Evolutionary conservation across 495 filamentous ascomycete species (phyloP).

Genomic region (Aspergillus indologenus): DNA sequence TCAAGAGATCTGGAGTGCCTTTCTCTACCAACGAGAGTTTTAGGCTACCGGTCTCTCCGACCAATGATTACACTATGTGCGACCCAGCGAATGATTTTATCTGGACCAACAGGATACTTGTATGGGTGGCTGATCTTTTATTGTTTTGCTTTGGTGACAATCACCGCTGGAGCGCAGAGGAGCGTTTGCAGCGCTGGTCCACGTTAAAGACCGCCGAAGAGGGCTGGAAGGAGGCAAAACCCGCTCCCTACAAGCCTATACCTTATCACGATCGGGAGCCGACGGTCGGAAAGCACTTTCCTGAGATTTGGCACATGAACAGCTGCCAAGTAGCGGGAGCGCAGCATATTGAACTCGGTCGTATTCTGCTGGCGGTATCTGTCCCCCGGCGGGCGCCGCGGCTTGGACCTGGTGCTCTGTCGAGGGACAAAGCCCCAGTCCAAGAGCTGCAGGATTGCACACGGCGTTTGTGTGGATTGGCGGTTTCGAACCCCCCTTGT

Average conservation of each 20-base stretch:
- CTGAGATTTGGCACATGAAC: slow-evolving; percentile 30
- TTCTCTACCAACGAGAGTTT: slow-evolving; percentile 32
- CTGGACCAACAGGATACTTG: slow-evolving; percentile 28
- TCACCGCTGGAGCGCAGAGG: background rate
- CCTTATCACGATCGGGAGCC: slow-evolving; percentile 15
- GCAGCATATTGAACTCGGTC: slow-evolving; percentile 35
- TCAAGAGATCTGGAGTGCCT: slow-evolving; percentile 35
- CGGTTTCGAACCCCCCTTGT: slow-evolving; percentile 16
- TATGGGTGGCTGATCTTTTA: slow-evolving; percentile 26
- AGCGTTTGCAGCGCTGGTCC: background rate
- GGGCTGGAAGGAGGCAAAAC: slow-evolving; percentile 7
- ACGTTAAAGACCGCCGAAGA: background rate
- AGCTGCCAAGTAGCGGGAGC: slow-evolving; percentile 28
- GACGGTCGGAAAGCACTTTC: slow-evolving; percentile 21
- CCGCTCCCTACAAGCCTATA: slow-evolving; percentile 17
- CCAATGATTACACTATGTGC: too few relatives aligned
- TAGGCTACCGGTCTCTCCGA: slow-evolving; percentile 16
- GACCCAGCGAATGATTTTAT: slow-evolving; percentile 25
- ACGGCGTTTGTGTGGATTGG: slow-evolving; percentile 19
- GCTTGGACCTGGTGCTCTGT: background rate
- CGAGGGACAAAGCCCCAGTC: slow-evolving; percentile 3
- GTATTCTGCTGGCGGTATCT: slow-evolving; percentile 28
- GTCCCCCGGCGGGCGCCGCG: background rate
- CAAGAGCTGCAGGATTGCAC: slow-evolving; percentile 14
- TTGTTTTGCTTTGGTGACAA: slow-evolving; percentile 26